Conservation (phyloP, 169 alveolate genomes). For the Plasmodium berghei region DNA sequence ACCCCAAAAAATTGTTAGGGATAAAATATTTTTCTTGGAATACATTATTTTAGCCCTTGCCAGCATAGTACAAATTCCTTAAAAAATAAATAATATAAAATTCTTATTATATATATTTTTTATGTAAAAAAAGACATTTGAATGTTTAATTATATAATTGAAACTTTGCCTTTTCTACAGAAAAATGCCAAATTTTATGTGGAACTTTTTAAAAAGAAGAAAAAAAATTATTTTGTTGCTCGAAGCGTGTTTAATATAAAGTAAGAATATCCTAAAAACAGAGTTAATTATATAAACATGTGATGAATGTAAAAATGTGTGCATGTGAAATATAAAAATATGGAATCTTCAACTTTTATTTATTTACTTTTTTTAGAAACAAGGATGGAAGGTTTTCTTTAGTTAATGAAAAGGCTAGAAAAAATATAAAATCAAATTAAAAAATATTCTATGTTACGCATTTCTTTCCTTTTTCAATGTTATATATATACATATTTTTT, state of each 20-base stretch:
- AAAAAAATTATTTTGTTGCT: slow-evolving; percentile 56
- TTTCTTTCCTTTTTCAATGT: background rate
- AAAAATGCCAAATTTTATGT: slow-evolving; percentile 46
- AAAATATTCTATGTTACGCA: background rate
- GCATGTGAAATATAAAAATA: background rate
- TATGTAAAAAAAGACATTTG: background rate
- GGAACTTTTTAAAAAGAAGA: slow-evolving; percentile 62
- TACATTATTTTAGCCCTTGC: slow-evolving; percentile 32
- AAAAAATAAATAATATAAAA: slow-evolving; percentile 5
- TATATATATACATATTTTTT: slow-evolving; percentile 1
- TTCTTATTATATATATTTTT: background rate
- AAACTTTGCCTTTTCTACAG: slow-evolving; percentile 14
- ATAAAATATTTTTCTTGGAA: slow-evolving; percentile 58
- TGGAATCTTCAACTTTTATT: background rate
- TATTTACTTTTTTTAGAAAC: slow-evolving; percentile 21
- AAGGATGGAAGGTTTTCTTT: slow-evolving; percentile 35
- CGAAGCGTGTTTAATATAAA: slow-evolving; percentile 52
- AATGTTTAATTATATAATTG: background rate
- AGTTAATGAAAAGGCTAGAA: slow-evolving; percentile 41
- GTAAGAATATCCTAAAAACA: slow-evolving; percentile 4
- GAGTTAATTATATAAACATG: background rate
- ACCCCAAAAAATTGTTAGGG: slow-evolving; percentile 36
- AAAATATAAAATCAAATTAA: slow-evolving; percentile 8
- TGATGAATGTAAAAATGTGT: background rate
- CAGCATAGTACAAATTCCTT: slow-evolving; percentile 7